Evolutionary conservation across 768 basidiomycete genomes (phyloP), one percentile per base, ranked within the genome.

Genomic region (Macrocybe gigantea): DNA sequence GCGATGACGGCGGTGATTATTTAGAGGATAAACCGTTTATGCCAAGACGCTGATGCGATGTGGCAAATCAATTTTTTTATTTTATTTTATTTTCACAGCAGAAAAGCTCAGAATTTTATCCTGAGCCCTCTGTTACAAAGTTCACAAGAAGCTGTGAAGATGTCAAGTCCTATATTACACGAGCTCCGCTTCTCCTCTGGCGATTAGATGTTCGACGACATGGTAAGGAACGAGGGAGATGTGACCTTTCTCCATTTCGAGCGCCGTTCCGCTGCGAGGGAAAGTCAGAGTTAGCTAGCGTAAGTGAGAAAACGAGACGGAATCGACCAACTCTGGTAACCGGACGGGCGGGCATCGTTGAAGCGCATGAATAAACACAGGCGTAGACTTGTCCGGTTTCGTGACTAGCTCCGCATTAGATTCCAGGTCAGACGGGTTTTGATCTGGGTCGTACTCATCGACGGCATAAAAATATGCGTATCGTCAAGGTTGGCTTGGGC

Each of bases 321-420:
- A 22, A 22, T 22, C 22, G 4, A 22, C 22, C 22, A 22, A 89
- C 87, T 88, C 84, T 6, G 83, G 85, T n/a, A 85, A 61, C 44
- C 70, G 70, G 48, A 84, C 72, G 3, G 76, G 79, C 7, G 82
- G 80, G 67, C 88, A 94, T 48, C 75, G 73, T 51, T 75, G 72
- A 22, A 83, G 71, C 11, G 91, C 92, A 60, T 84, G 87, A 2
- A 88, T 82, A 58, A 95, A 89, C 0, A 96, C 90, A 0, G 90
- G 83, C 0, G 75, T 73, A 2, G 79, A 72, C 59, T 79, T 83
- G 56, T 93, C 85, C 7, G 93, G 93, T 57, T 80, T 73, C 0
- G 84, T 73, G 10, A 93, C 93, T 96, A 61, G 5, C 48, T 22
- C 22, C 22, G 43, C 3, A 41, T 6, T 41, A 29, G 12, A 12